phyloP scores from a whole-genome alignment of 2,329 filamentous ascomycete species.

The Pseudogymnoascus sp. region DNA sequence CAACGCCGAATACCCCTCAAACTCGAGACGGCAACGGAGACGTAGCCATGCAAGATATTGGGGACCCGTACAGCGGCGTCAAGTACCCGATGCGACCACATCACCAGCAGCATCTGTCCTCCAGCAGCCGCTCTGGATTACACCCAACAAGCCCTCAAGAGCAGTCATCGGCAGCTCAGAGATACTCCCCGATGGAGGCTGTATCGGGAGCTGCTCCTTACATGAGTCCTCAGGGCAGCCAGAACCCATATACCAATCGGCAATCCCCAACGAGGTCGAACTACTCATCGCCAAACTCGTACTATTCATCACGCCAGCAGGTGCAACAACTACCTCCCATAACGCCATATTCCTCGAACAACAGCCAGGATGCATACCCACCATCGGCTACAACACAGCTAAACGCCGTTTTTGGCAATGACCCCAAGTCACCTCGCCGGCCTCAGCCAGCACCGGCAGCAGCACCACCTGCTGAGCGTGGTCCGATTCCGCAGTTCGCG shows the following conservation, averaged over 20 bases:
- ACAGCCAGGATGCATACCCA: slow-evolving; percentile 57
- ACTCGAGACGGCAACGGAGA: slow-evolving; percentile 67
- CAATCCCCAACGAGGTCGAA: slow-evolving; percentile 72
- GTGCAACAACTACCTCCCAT: slow-evolving; percentile 67
- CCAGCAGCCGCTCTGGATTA: slow-evolving; percentile 44
- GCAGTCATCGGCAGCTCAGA: slow-evolving; percentile 74
- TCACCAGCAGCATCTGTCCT: slow-evolving; percentile 63
- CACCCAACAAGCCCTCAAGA: slow-evolving; percentile 67
- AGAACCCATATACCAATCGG: slow-evolving; percentile 46
- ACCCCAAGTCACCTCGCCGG: slow-evolving; percentile 51
- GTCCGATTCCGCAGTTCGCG: slow-evolving; percentile 79
- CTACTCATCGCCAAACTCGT: slow-evolving; percentile 51
- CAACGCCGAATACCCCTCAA: slow-evolving; percentile 50
- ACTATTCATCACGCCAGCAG: slow-evolving; percentile 41
- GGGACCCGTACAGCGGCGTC: slow-evolving; percentile 73
- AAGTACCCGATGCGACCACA: slow-evolving; percentile 78
- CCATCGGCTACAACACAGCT: slow-evolving; percentile 62
- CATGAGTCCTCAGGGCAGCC: slow-evolving; percentile 51
- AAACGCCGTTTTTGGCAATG: slow-evolving; percentile 54
- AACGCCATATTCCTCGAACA: slow-evolving; percentile 56
- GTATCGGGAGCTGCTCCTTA: slow-evolving; percentile 76
- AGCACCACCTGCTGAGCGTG: slow-evolving; percentile 42
- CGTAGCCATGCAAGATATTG: slow-evolving; percentile 77
- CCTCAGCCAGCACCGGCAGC: slow-evolving; percentile 37
- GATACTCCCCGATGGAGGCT: slow-evolving; percentile 93